Conservation (phyloP, 306 rosid species). For the Vachellia collinsii region DNA sequence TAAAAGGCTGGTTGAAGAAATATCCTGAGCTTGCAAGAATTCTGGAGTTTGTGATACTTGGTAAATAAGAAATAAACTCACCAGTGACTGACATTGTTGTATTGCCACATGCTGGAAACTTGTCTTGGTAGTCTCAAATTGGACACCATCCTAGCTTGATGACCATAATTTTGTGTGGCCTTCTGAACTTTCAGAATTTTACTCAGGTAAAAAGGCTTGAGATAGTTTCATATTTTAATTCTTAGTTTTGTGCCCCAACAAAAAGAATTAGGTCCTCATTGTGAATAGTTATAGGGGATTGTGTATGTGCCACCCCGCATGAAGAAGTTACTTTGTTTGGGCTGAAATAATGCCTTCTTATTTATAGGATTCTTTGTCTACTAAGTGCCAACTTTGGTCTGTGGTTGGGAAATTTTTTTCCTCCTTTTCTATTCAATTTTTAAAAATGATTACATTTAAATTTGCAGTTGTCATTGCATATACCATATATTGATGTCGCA, state of each 20-base stretch:
- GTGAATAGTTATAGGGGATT: not conserved
- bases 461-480: slow-evolving; percentile 8
- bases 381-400: not conserved
- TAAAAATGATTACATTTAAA: not conserved
- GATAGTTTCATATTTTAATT: not conserved
- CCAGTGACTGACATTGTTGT: slow-evolving; percentile 4
- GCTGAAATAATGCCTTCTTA: not conserved
- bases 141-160: not conserved
- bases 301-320: not conserved
- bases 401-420: not conserved
- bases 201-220: not conserved
- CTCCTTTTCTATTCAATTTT: not conserved
- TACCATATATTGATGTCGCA: not conserved
- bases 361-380: not conserved
- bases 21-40: slow-evolving; percentile 25
- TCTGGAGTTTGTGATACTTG: slow-evolving; percentile 20
- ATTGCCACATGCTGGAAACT: not conserved
- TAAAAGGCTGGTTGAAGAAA: slow-evolving; percentile 32
- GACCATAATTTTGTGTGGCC: not conserved
- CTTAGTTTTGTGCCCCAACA: not conserved
- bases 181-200: not conserved
- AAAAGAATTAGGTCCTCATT: not conserved
- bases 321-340: not conserved
- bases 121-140: not conserved
- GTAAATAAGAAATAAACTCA: slow-evolving; percentile 11